These are phyloP conservation scores for Aspergillus ruber DNA, from an alignment of 2,329 filamentous ascomycete genomes.

Conservation along the genomic window DNA sequence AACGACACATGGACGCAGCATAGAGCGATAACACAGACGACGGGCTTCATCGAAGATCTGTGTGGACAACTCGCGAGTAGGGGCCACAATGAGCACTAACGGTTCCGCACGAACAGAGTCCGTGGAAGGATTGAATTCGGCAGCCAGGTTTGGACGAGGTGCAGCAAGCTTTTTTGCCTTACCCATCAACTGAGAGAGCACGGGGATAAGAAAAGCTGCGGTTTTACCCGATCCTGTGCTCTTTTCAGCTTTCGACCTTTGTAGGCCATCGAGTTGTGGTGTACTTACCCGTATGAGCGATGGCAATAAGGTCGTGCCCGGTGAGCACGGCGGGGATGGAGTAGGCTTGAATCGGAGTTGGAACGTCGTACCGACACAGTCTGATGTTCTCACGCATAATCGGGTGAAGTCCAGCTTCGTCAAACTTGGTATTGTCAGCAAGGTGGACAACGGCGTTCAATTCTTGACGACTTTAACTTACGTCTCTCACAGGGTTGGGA, in stretches of 20 bases:
- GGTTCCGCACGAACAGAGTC: slow-evolving; percentile 69
- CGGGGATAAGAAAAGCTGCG: slow-evolving; percentile 82
- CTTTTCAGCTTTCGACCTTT: neutral
- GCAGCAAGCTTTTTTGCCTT: slow-evolving; percentile 86
- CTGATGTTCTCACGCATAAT: slow-evolving; percentile 71
- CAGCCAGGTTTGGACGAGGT: slow-evolving; percentile 57
- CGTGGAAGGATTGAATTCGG: slow-evolving; percentile 46
- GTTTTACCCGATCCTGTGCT: slow-evolving; percentile 89
- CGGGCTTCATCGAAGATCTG: slow-evolving; percentile 95
- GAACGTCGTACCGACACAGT: slow-evolving; percentile 62
- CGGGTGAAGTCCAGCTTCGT: slow-evolving; percentile 77
- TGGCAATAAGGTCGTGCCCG: slow-evolving; percentile 75
- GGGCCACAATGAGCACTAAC: slow-evolving; percentile 75
- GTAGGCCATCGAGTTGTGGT: neutral
- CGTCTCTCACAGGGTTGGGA: slow-evolving; percentile 44
- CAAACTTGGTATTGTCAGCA: slow-evolving; percentile 46
- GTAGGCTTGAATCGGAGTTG: slow-evolving; percentile 85
- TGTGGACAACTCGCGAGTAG: slow-evolving; percentile 81
- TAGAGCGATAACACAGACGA: slow-evolving; percentile 87
- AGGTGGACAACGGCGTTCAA: neutral
- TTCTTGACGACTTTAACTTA: slow-evolving; percentile 28
- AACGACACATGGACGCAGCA: slow-evolving; percentile 82
- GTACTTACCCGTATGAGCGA: slow-evolving; percentile 83
- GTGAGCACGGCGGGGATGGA: slow-evolving; percentile 71
- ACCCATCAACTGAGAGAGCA: slow-evolving; percentile 87